Evolutionary conservation across 768 basidiomycete genomes (phyloP).

Genomic region (Tylopilus cervinicoccineus): DNA sequence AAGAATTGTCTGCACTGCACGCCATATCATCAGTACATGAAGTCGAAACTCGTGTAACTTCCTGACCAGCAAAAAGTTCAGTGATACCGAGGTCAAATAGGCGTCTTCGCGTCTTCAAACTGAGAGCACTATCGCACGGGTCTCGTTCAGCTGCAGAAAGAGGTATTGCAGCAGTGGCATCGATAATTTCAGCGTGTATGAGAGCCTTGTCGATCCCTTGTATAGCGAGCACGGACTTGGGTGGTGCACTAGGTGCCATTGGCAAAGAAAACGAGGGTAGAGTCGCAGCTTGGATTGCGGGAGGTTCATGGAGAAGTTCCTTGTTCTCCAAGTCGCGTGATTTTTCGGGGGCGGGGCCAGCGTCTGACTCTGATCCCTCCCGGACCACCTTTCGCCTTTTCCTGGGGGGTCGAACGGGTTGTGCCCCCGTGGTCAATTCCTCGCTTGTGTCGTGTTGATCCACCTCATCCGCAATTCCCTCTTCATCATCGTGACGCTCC

Average conservation of each 20-base stretch:
- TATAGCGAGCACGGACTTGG: constrained; percentile 63
- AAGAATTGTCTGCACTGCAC: constrained; percentile 81
- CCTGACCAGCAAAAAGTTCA: constrained; percentile 83
- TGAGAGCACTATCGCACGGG: constrained; percentile 45
- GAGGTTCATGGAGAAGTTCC: constrained; percentile 5
- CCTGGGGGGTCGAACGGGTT: constrained; percentile 30
- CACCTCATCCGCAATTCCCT: constrained; percentile 18
- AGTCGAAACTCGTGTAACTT: constrained; percentile 3
- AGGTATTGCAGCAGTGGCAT: constrained; percentile 45
- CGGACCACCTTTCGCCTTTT: constrained; percentile 42
- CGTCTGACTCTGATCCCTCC: constrained; percentile 20
- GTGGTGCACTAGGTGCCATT: constrained; percentile 61
- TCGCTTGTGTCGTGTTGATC: constrained; percentile 6
- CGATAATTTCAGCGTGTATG: constrained; percentile 63
- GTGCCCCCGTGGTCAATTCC: constrained; percentile 8
- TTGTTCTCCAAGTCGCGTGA: not conserved
- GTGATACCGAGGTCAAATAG: constrained; percentile 75
- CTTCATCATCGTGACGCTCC: constrained; percentile 11
- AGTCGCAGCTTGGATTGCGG: constrained; percentile 25
- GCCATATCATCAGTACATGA: constrained; percentile 13
- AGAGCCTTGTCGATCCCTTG: constrained; percentile 79
- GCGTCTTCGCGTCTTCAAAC: constrained; percentile 55
- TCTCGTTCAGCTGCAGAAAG: constrained; percentile 39
- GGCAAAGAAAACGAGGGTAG: constrained; percentile 73
- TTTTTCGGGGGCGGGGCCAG: not conserved